A percentile compares a stretch with the other conserved stretches of the same genome.
Evolutionary conservation across 306 rosid species (phyloP).

Genomic region (Pueraria montana): DNA sequence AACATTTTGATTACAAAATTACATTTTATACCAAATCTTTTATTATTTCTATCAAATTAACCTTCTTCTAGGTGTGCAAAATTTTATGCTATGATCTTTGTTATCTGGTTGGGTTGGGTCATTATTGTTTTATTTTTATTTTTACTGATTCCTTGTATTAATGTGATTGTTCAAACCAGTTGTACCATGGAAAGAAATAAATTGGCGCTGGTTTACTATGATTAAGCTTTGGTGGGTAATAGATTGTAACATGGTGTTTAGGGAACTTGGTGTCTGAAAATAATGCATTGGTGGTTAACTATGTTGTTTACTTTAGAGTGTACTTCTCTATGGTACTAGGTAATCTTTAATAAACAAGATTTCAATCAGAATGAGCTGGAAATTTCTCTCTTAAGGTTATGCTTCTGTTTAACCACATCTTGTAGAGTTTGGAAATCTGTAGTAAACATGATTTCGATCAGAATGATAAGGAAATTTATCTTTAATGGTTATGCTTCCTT

Average conservation of each 20-base stretch:
- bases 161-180: not conserved
- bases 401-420: not conserved
- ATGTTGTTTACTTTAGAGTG: not conserved
- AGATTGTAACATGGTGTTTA: conserved; percentile 19
- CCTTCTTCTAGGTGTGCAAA: conserved; percentile 18
- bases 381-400: not conserved
- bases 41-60: conserved; percentile 1
- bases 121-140: not conserved
- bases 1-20: not conserved
- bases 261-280: conserved; percentile 13
- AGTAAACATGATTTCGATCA: not conserved
- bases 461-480: not conserved
- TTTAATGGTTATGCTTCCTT: not conserved
- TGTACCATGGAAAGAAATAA: conserved; percentile 16
- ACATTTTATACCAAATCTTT: not conserved
- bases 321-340: not conserved
- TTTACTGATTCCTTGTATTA: not conserved
- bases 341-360: conserved; percentile 17
- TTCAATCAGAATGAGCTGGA: not conserved
- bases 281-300: conserved; percentile 15
- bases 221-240: not conserved
- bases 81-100: not conserved
- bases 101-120: conserved; percentile 19
- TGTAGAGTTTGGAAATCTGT: not conserved
- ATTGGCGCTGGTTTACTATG: not conserved